These are phyloP conservation scores for Erucastrum elatum DNA, from an alignment of 345 rosid species.

Conservation along the genomic window DNA sequence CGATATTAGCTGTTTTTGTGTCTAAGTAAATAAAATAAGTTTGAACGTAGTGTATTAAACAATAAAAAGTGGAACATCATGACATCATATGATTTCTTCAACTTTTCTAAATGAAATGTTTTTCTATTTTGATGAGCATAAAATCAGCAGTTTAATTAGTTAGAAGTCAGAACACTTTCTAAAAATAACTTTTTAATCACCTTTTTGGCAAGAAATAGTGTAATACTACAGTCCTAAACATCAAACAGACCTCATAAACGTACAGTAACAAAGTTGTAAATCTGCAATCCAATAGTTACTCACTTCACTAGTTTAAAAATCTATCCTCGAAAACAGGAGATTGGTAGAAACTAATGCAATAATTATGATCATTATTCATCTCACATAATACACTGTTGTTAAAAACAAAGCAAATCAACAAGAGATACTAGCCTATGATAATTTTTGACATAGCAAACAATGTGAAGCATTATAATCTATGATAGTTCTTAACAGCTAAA, in stretches of 20 bases:
- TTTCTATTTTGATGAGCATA: background rate
- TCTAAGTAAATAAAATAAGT: too few species aligned
- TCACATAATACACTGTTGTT: background rate
- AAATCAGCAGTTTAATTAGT: background rate
- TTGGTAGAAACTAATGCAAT: background rate
- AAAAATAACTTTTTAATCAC: background rate
- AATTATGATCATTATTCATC: background rate
- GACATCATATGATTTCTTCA: background rate
- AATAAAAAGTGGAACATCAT: background rate
- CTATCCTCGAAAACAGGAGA: background rate
- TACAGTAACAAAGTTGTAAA: background rate
- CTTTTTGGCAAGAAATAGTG: background rate
- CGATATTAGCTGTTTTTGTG: too few species aligned
- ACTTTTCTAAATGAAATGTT: background rate
- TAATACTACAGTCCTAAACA: background rate
- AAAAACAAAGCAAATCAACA: background rate
- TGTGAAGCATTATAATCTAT: background rate
- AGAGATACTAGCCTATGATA: background rate
- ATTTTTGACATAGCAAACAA: background rate
- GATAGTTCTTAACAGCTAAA: background rate
- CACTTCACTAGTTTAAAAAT: background rate
- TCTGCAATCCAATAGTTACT: background rate
- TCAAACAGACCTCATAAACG: constrained; percentile 2
- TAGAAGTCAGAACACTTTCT: background rate
- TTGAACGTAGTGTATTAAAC: background rate